Conservation (phyloP, 345 rosid genomes). For the Syzygium aqueum region DNA sequence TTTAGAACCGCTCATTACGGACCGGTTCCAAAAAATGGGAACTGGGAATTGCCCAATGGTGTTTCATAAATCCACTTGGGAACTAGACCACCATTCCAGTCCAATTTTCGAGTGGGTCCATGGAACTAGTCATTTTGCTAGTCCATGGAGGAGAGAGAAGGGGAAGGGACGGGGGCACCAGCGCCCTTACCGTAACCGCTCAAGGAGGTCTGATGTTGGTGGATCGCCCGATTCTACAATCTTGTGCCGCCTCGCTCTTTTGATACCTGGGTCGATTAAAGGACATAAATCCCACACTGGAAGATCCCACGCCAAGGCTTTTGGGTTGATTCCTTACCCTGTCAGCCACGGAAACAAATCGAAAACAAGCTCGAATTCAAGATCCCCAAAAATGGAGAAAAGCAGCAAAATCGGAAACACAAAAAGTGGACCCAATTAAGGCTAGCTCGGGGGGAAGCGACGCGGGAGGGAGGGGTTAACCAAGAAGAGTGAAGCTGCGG, state of each 20-base stretch:
- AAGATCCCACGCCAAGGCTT: background rate
- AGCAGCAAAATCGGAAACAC: too few species aligned
- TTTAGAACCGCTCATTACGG: too few species aligned
- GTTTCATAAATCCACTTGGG: too few species aligned
- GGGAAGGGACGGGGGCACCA: slow-evolving; percentile 63
- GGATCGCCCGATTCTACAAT: slow-evolving; percentile 68
- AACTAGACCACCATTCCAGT: too few species aligned
- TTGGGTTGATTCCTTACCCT: background rate
- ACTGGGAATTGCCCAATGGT: too few species aligned
- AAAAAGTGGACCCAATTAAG: background rate
- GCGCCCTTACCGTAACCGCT: slow-evolving; percentile 64
- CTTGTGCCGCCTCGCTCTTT: slow-evolving; percentile 51
- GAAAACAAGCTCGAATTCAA: too few species aligned
- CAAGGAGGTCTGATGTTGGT: slow-evolving; percentile 63
- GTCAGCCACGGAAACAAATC: background rate
- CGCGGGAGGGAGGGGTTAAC: background rate
- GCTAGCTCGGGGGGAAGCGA: background rate
- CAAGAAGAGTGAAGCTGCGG: background rate
- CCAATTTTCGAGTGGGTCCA: too few species aligned
- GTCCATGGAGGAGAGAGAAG: slow-evolving; percentile 27
- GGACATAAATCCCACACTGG: slow-evolving; percentile 55
- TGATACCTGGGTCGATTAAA: slow-evolving; percentile 89
- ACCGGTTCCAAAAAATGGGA: too few species aligned
- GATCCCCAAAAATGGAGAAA: too few species aligned
- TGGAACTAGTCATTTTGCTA: too few species aligned